phyloP scores from a whole-genome alignment of 2,329 filamentous ascomycete genomes.

The Clarireedia hainanense region DNA sequence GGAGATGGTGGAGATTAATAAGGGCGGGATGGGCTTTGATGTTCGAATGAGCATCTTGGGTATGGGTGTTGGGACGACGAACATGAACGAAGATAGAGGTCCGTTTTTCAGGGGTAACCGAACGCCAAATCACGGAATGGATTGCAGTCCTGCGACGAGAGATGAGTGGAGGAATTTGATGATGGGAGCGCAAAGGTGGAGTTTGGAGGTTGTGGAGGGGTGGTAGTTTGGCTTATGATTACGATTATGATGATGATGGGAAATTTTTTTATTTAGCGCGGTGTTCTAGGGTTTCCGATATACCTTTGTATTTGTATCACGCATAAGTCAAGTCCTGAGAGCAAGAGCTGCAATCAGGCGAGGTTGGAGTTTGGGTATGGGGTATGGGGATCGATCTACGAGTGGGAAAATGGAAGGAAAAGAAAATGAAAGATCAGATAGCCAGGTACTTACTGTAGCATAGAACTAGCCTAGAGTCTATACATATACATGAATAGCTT shows the following conservation, averaged over 20 bases:
- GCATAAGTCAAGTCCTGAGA: constrained; percentile 13
- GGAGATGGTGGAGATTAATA: constrained; percentile 18
- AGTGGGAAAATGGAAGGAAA: too few species aligned
- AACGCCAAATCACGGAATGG: constrained; percentile 53
- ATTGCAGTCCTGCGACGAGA: constrained; percentile 54
- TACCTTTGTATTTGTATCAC: background rate
- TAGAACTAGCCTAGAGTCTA: too few species aligned
- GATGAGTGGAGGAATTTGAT: constrained; percentile 58
- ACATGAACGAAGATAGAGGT: constrained; percentile 18
- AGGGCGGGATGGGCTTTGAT: constrained; percentile 13
- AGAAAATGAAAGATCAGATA: too few species aligned
- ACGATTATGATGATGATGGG: background rate
- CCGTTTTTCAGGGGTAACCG: constrained; percentile 36
- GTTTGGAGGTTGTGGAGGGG: constrained; percentile 42
- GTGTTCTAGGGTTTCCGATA: background rate
- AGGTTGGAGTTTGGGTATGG: background rate
- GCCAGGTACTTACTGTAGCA: too few species aligned
- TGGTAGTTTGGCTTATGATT: constrained; percentile 30
- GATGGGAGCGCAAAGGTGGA: constrained; percentile 35
- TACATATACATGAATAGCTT: too few species aligned
- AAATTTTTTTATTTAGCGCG: background rate
- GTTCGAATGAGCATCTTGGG: constrained; percentile 2
- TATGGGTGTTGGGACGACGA: background rate
- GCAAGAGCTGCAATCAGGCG: constrained; percentile 28
- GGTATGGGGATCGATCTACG: too few species aligned